phyloP scores from a whole-genome alignment of 345 rosid species.

The Eucalyptus camaldulensis region DNA sequence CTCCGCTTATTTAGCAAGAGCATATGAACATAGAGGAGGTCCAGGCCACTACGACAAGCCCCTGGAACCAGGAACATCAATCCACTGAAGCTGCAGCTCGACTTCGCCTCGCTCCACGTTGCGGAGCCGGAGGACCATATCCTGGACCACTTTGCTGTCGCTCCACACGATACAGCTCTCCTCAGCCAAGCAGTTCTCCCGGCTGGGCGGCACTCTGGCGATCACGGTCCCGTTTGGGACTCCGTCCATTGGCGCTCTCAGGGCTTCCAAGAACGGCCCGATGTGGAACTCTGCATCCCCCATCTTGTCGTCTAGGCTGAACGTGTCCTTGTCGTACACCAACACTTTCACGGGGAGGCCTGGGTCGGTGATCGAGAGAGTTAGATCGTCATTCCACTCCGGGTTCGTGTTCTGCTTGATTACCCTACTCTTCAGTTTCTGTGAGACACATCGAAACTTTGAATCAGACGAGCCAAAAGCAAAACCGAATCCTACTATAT shows the following conservation, averaged over 20 bases:
- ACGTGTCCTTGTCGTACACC: conserved; percentile 1
- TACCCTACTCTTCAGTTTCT: conserved; percentile 75
- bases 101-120: conserved; percentile 7
- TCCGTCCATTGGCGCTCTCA: not conserved
- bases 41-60: not conserved
- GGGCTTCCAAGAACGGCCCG: not conserved
- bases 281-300: conserved; percentile 2
- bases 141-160: not conserved
- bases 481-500: not conserved
- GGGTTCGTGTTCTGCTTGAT: conserved; percentile 54
- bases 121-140: not conserved
- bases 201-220: not conserved
- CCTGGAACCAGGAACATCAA: conserved; percentile 8
- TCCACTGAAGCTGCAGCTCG: conserved; percentile 27
- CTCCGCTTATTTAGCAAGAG: not conserved
- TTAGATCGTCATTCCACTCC: conserved; percentile 74
- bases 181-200: not conserved
- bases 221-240: not conserved
- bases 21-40: not conserved
- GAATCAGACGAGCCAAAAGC: not conserved
- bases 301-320: conserved; percentile 1
- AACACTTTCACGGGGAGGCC: conserved; percentile 51
- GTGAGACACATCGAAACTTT: not conserved
- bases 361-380: conserved; percentile 60
- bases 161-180: conserved; percentile 3